phyloP scores from a whole-genome alignment of 352 stramenopile genomes.

The Thraustochytrium sp. region DNA sequence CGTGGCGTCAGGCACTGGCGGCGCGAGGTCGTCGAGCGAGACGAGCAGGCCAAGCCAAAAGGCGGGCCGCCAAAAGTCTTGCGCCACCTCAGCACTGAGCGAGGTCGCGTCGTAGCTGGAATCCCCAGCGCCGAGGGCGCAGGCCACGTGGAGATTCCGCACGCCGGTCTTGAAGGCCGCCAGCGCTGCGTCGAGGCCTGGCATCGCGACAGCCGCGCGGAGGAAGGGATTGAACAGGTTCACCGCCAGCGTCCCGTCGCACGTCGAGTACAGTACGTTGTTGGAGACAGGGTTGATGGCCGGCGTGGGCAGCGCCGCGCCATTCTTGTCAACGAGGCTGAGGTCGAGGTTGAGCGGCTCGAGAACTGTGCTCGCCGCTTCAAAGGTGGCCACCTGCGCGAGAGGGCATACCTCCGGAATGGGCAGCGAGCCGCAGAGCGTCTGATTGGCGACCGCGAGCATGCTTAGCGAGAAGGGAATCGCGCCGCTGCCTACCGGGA shows the following conservation, averaged over 20 bases:
- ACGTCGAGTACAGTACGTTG: conserved; percentile 7
- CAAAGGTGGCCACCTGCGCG: neutral
- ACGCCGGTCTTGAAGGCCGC: neutral
- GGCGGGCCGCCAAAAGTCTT: neutral
- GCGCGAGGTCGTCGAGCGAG: neutral
- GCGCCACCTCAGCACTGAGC: neutral
- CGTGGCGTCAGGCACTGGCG: neutral
- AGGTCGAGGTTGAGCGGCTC: neutral
- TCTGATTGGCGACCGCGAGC: too few species aligned
- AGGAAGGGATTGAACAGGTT: conserved; percentile 6
- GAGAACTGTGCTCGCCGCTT: neutral
- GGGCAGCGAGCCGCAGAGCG: neutral
- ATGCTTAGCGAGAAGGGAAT: neutral
- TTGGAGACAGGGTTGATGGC: neutral
- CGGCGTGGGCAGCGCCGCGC: neutral
- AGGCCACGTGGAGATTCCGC: too few species aligned
- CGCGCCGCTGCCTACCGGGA: neutral
- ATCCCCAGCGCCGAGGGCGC: neutral
- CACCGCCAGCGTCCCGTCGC: neutral
- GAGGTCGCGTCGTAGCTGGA: neutral
- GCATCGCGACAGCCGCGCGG: neutral
- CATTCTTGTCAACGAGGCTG: neutral
- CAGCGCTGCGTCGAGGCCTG: neutral
- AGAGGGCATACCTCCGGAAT: neutral
- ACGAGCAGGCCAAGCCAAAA: neutral